phyloP scores from a whole-genome alignment of 2,329 filamentous ascomycete species.

The Graphilbum ipis-grandicollis region DNA sequence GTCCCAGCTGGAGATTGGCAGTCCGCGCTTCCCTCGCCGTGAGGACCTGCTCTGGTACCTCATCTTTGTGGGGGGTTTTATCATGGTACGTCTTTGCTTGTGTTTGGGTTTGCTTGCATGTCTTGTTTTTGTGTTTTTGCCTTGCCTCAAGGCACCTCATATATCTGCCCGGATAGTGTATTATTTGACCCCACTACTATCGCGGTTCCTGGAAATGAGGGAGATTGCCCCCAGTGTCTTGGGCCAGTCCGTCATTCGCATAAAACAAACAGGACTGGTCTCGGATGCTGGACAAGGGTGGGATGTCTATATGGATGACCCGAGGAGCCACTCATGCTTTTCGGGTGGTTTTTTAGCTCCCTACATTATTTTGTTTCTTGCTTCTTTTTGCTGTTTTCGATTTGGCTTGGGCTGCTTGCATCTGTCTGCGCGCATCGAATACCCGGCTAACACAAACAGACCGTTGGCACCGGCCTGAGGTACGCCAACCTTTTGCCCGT shows the following conservation, averaged over 20 bases:
- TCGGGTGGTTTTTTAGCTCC: slow-evolving; percentile 43
- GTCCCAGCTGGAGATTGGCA: slow-evolving; percentile 54
- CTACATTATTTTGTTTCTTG: slow-evolving; percentile 31
- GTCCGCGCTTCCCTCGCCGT: slow-evolving; percentile 53
- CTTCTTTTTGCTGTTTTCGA: slow-evolving; percentile 1
- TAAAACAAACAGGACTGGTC: slow-evolving; percentile 35
- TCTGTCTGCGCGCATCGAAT: not conserved
- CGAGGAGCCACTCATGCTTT: slow-evolving; percentile 34
- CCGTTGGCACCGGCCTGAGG: slow-evolving; percentile 30
- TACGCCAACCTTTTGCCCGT: too few species aligned
- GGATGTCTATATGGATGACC: slow-evolving; percentile 57
- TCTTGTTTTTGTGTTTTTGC: not conserved
- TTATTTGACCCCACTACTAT: slow-evolving; percentile 44
- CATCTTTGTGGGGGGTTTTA: slow-evolving; percentile 51
- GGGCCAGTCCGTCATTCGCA: slow-evolving; percentile 49
- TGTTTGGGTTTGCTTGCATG: slow-evolving; percentile 4
- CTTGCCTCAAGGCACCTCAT: slow-evolving; percentile 29
- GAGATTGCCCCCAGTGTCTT: slow-evolving; percentile 55
- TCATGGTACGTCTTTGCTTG: slow-evolving; percentile 42
- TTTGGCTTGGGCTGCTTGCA: not conserved
- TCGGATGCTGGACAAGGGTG: slow-evolving; percentile 56
- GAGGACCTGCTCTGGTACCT: slow-evolving; percentile 73
- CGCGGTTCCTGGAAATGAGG: slow-evolving; percentile 74
- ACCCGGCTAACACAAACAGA: too few species aligned
- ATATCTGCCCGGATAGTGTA: slow-evolving; percentile 67